Evolutionary conservation across 2,329 filamentous ascomycete species (phyloP), one percentile per base, ranked within the genome.

Genomic region (Talaromyces sp.): DNA sequence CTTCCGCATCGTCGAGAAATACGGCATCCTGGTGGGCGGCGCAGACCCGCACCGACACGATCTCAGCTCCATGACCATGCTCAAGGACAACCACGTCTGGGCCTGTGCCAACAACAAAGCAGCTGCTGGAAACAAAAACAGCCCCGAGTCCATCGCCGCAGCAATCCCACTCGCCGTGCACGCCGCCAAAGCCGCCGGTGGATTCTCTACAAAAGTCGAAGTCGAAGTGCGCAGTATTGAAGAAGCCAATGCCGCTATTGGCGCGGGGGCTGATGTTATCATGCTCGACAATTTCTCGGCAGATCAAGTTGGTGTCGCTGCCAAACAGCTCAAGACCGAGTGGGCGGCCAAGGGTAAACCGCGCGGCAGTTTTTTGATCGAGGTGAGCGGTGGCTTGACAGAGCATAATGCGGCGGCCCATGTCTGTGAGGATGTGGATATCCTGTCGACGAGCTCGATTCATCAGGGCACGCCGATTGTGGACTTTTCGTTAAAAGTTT

Each of bases 41-140:
- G 92, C 91, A 17, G 94, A 99, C 76, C 85, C 88, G 2, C 94
- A 99, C 75, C 83, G 94, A 32, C 91, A 96, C 77, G 94, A 99
- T 74, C 81, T 99, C 60, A 90, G 87, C 73, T 85, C 88, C 65
- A 97, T 99, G 94, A 92, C 92, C 60, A 99, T 99, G 94, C 83
- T 99, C 65, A 99, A 99, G 80, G 94, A 99, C 77, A 99, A 99
- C 77, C 94, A 99, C 77, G 88, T 99, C 60, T 97, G 93, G 89
- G 91, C 91, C 64, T 88, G 89, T 58, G 88, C 88, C 55, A 74
- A 77, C 58, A 76, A 77, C 61, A 60, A 66, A 67, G 66, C 51
- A 10, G 35, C 21, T 21, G 3, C 17, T 7, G 62, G 57, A 1
- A 65, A 67, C 48, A 21, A 63, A 19, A 63, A 61, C 19, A 64